Conservation (phyloP, 2,329 filamentous ascomycete genomes). For the Proliferodiscus dingleyae region DNA sequence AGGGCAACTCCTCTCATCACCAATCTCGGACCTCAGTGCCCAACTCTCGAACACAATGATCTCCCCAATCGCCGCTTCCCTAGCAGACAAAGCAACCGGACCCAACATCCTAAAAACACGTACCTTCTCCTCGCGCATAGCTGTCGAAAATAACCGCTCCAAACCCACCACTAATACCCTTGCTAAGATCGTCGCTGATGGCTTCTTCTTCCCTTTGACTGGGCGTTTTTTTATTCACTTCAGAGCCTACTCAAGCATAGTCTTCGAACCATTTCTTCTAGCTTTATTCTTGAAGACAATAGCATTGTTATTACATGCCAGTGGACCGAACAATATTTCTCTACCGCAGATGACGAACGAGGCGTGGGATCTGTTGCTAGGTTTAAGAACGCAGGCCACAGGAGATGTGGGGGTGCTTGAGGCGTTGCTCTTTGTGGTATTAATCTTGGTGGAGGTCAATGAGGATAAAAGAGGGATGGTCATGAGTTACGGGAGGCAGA, state of each 20-base stretch:
- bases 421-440: conserved; percentile 71
- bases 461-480: conserved; percentile 68
- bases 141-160: conserved; percentile 51
- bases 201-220: conserved; percentile 83
- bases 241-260: conserved; percentile 53
- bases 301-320: conserved; percentile 74
- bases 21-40: conserved; percentile 62
- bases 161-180: conserved; percentile 70
- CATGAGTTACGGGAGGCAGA: conserved; percentile 65
- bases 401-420: conserved; percentile 64
- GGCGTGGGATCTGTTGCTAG: conserved; percentile 76
- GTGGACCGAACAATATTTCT: conserved; percentile 71
- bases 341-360: conserved; percentile 79
- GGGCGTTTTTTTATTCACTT: conserved; percentile 69
- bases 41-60: conserved; percentile 69
- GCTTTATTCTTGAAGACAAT: conserved; percentile 81
- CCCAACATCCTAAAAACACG: conserved; percentile 83
- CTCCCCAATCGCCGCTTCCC: conserved; percentile 72
- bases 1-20: conserved; percentile 17
- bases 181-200: conserved; percentile 66
- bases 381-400: conserved; percentile 54
- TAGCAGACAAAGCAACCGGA: conserved; percentile 73
- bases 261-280: conserved; percentile 71
- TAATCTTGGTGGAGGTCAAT: conserved; percentile 80
- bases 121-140: conserved; percentile 77